Base-by-base conservation (phyloP, 2,329 filamentous ascomycete genomes). In the Colletotrichum scovillei region DNA sequence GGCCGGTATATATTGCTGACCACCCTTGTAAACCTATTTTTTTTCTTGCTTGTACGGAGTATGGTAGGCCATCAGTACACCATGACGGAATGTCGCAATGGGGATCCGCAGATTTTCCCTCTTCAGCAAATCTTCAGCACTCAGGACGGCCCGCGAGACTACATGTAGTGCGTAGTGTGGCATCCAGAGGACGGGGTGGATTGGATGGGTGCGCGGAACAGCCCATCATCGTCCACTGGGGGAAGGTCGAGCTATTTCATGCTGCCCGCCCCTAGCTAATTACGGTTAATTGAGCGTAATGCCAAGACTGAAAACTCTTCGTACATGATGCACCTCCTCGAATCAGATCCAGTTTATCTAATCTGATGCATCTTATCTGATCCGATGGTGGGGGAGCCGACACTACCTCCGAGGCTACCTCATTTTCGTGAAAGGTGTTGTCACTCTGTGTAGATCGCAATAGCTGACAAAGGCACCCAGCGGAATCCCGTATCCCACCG, bases 311-410 rank as follows among this genome's bases (percentile, higher is more conserved):
- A 57, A 64, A 69, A 35, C 49, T 64, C 59, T 69, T 57, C 67
- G n/a, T 30, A 12, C 24, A 28, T 52, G 57, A 63, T 63, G 66
- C 35, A 49, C 26, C 26, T 63, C 69, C 28, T 63, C 58, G 58
- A 72, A 69, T 58, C 38, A 69, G 38, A 42, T 42, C 28, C n/a
- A 14, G 12, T 49, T 69, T 46, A 67, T 69, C 69, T 72, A 72
- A 72, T 72, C 69, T 69, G 69, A 69, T 68, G 38, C 38, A 72
- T 72, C 64, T 68, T 68, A 72, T 69, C 69, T 69, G 65, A 72
- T 63, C 35, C 16, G 26, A 30, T 16, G 26, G 38, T 52, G 7
- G 8, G 24, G 42, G 42, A 42, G 62, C 64, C 57, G 49, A 72
- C 38, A 24, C 35, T 14, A 38, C 63, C 46, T 67, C 68, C 53